phyloP scores from a whole-genome alignment of 345 rosid genomes.

The Hevea brasiliensis region DNA sequence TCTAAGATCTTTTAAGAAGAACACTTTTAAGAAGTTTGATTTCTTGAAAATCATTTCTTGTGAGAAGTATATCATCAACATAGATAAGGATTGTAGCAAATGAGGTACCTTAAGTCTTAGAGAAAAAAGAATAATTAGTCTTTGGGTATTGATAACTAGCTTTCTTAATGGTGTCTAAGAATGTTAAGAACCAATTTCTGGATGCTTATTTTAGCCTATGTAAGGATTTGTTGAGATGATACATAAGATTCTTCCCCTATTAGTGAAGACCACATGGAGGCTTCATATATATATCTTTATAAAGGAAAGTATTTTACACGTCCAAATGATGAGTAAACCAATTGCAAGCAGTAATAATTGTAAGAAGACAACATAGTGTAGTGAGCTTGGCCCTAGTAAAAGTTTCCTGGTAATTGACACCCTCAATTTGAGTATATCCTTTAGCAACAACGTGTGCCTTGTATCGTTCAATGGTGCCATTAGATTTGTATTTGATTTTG shows the following conservation, averaged over 20 bases:
- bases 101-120: no score
- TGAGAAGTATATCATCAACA: background rate
- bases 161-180: no score
- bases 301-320: no score
- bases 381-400: background rate
- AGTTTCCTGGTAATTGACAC: background rate
- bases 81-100: background rate
- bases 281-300: background rate
- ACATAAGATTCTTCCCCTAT: background rate
- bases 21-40: background rate
- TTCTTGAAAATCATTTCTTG: background rate
- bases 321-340: background rate
- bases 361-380: conserved; percentile 3
- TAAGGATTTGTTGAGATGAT: background rate
- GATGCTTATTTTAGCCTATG: background rate
- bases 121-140: no score
- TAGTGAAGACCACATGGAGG: background rate
- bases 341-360: background rate
- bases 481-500: background rate
- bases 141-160: background rate
- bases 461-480: conserved; percentile 3
- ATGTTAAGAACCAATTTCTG: no score
- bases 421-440: background rate
- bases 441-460: background rate
- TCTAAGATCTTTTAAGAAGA: background rate